Conservation (phyloP, 345 rosid species). For the Hibiscus trionum region DNA sequence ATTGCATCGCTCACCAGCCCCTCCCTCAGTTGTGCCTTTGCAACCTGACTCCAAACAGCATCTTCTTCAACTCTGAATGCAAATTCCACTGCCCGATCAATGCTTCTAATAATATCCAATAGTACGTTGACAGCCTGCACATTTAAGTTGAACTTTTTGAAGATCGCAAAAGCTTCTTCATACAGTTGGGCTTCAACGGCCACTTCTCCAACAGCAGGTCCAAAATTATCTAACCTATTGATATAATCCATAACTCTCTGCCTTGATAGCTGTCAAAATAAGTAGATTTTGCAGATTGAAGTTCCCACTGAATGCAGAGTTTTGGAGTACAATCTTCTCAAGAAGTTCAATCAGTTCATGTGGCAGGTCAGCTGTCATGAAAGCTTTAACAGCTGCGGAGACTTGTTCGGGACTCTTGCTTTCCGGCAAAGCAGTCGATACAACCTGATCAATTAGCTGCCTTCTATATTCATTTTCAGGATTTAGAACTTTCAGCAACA, state of each 20-base stretch:
- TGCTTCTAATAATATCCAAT: conserved; percentile 58
- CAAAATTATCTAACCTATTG: conserved; percentile 91
- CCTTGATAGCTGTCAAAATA: conserved; percentile 95
- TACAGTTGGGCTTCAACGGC: conserved; percentile 86
- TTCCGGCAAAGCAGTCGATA: conserved; percentile 89
- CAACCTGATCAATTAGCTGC: conserved; percentile 96
- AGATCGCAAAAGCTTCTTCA: conserved; percentile 81
- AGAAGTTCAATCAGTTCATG: conserved; percentile 80
- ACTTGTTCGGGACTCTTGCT: conserved; percentile 91
- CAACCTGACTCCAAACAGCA: conserved; percentile 97
- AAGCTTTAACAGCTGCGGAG: conserved; percentile 79
- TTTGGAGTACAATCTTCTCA: conserved; percentile 95
- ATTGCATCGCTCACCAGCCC: conserved; percentile 96
- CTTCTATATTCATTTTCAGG: conserved; percentile 82
- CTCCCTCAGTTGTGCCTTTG: conserved; percentile 86
- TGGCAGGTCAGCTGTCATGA: conserved; percentile 76
- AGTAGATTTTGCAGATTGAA: too few species aligned
- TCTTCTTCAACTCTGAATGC: conserved; percentile 98
- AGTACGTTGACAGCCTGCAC: conserved; percentile 69
- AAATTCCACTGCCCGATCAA: conserved; percentile 88
- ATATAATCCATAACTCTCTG: conserved; percentile 98
- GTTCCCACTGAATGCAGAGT: too few species aligned
- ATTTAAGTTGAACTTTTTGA: conserved; percentile 79
- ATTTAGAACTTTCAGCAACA: conserved; percentile 91
- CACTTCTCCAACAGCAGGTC: conserved; percentile 96